These are phyloP conservation scores for Fusarium sp. DNA, from an alignment of 2,329 filamentous ascomycete genomes.

Conservation along the genomic window DNA sequence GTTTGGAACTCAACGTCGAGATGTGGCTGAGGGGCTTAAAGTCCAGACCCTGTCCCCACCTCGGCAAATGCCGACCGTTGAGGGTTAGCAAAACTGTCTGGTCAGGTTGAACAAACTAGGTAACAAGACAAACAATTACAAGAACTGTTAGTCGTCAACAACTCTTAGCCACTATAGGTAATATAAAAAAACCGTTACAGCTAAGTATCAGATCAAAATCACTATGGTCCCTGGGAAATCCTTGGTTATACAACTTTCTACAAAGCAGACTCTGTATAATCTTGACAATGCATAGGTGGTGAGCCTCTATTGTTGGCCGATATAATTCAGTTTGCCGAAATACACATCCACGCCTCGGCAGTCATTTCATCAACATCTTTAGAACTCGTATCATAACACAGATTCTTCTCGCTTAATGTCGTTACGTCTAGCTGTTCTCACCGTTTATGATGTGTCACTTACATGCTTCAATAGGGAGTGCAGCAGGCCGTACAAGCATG, in stretches of 20 bases:
- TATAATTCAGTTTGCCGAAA: conserved; percentile 1
- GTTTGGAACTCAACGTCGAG: conserved; percentile 31
- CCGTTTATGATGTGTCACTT: conserved; percentile 3
- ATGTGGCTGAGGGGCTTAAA: conserved; percentile 34
- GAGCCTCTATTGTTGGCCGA: neutral
- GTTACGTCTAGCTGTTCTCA: conserved; percentile 1
- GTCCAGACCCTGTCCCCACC: conserved; percentile 35
- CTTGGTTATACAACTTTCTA: neutral
- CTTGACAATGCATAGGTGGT: too few relatives aligned
- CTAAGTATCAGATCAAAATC: neutral
- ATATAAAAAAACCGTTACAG: neutral
- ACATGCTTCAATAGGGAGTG: neutral
- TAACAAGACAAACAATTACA: neutral
- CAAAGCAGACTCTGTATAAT: neutral
- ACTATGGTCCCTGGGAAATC: neutral
- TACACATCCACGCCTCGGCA: conserved; percentile 2
- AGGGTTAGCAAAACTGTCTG: neutral
- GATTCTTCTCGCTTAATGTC: neutral
- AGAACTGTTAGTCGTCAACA: neutral
- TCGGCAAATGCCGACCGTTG: conserved; percentile 41
- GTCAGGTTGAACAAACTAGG: neutral
- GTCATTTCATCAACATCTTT: neutral
- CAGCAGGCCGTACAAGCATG: conserved; percentile 4
- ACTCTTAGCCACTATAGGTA: neutral
- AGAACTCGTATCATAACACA: conserved; percentile 6